A percentile compares a stretch with the other conserved stretches of the same genome.
phyloP scores from a whole-genome alignment of 169 alveolate species.

The Hammondia hammondi region DNA sequence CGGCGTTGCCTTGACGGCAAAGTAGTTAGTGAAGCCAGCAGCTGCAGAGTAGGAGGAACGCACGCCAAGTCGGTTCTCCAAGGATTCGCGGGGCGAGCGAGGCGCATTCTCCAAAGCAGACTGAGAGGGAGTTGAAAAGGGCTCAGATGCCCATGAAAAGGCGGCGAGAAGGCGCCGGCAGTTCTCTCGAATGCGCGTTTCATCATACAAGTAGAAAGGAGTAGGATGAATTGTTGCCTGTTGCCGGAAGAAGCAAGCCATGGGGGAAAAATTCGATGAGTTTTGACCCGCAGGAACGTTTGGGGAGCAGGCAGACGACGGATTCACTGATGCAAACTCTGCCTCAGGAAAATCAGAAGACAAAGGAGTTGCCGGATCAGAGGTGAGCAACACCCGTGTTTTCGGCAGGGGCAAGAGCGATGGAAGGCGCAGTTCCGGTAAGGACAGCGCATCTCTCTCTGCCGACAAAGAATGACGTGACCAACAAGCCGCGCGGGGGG shows the following conservation, averaged over 20 bases:
- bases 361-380: neutral
- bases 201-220: slow-evolving; percentile 66
- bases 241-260: slow-evolving; percentile 1
- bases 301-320: neutral
- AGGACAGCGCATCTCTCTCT: neutral
- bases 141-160: neutral
- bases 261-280: neutral
- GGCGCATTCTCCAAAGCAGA: neutral
- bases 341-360: neutral
- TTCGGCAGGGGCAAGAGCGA: neutral
- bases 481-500: neutral
- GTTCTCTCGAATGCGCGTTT: slow-evolving; percentile 56
- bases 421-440: neutral
- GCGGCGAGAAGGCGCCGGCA: slow-evolving; percentile 42
- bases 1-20: slow-evolving; percentile 76
- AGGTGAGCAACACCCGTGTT: neutral
- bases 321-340: neutral
- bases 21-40: slow-evolving; percentile 57
- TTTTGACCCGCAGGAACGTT: neutral
- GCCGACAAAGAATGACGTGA: neutral
- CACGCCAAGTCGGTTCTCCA: neutral
- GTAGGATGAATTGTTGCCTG: slow-evolving; percentile 35
- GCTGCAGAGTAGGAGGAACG: neutral
- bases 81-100: neutral
- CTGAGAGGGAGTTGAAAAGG: neutral